Conservation (phyloP, 768 basidiomycete genomes). For the Suillus plorans region DNA sequence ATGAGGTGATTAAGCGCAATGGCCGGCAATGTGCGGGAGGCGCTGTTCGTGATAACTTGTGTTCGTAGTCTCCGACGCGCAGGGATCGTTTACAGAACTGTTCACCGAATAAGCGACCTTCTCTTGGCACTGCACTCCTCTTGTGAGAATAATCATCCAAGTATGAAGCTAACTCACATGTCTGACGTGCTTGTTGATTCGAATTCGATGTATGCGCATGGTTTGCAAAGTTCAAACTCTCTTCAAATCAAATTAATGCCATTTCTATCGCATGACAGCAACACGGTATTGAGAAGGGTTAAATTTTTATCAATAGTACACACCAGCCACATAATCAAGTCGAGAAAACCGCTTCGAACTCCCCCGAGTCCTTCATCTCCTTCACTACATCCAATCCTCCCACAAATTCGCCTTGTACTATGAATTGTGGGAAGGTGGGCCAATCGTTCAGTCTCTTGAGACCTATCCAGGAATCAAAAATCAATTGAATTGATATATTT, state of each 20-base stretch:
- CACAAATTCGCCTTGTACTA: conserved; percentile 87
- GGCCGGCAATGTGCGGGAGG: background rate
- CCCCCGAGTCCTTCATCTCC: conserved; percentile 83
- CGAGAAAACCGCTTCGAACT: conserved; percentile 53
- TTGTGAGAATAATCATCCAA: background rate
- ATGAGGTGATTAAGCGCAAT: background rate
- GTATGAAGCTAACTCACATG: conserved; percentile 1
- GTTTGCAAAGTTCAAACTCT: background rate
- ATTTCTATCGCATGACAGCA: background rate
- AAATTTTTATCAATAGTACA: background rate
- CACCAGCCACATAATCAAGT: background rate
- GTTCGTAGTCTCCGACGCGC: background rate
- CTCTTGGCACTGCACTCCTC: background rate
- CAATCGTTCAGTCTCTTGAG: conserved; percentile 81
- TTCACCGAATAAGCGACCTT: background rate
- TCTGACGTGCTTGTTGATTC: background rate
- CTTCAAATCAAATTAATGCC: background rate
- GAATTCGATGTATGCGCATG: background rate
- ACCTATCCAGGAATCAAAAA: conserved; percentile 36
- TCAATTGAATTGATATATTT: background rate
- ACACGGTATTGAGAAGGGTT: background rate
- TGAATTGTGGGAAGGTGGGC: conserved; percentile 88
- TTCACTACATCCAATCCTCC: conserved; percentile 93
- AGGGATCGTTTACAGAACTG: background rate
- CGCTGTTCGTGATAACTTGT: background rate